Conservation (phyloP, 2,329 filamentous ascomycete species). For the Venturia asperata region DNA sequence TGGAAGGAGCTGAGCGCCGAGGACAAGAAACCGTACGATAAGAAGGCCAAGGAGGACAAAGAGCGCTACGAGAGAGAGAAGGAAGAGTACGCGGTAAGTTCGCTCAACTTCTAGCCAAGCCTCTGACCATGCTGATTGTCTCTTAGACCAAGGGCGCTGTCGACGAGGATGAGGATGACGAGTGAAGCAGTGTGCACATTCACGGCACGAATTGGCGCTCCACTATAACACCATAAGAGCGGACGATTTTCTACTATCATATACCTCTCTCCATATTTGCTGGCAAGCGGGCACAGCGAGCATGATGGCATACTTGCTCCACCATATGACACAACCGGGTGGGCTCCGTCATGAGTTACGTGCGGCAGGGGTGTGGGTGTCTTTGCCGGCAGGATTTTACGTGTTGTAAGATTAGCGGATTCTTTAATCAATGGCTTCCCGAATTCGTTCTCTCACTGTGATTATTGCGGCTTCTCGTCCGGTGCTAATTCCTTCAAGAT, state of each 20-base stretch:
- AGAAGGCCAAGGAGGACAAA: constrained; percentile 95
- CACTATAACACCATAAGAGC: not conserved
- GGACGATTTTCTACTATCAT: not conserved
- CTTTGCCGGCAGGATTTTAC: not conserved
- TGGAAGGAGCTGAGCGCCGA: constrained; percentile 96
- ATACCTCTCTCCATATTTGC: constrained; percentile 1
- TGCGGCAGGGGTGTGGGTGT: not conserved
- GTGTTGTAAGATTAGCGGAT: not conserved
- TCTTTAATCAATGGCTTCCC: not conserved
- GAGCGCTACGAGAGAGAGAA: constrained; percentile 99
- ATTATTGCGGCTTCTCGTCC: not conserved
- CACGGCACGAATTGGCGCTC: constrained; percentile 3
- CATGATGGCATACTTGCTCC: not conserved
- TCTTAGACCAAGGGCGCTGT: constrained; percentile 20
- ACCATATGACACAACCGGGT: not conserved
- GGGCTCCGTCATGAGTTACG: constrained; percentile 1
- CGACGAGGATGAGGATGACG: constrained; percentile 34
- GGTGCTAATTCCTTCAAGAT: not conserved
- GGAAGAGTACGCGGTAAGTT: constrained; percentile 64
- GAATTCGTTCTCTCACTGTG: not conserved
- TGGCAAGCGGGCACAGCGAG: constrained; percentile 5
- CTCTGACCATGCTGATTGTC: not conserved
- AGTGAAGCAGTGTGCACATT: not conserved
- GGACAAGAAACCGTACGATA: constrained; percentile 89
- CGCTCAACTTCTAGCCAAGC: not conserved